These are phyloP conservation scores for Phytophthora macrochlamydospora DNA, from an alignment of 352 stramenopile genomes.

Conservation along the genomic window DNA sequence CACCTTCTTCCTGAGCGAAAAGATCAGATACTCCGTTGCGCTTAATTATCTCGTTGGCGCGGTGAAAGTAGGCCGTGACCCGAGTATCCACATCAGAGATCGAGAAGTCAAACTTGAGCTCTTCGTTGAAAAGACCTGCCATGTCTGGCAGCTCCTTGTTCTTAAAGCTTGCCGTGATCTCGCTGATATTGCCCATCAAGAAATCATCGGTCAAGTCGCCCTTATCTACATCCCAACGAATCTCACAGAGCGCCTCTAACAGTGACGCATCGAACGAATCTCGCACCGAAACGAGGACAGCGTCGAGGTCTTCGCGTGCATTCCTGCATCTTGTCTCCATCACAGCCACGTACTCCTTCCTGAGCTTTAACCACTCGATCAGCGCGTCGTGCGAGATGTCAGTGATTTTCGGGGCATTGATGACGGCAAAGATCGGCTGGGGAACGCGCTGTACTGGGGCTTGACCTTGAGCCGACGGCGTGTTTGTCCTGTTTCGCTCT, in stretches of 20 bases:
- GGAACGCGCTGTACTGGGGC: not conserved
- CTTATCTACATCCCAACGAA: conserved; percentile 10
- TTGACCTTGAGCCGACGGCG: not conserved
- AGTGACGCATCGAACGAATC: conserved; percentile 14
- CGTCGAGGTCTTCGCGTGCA: conserved; percentile 12
- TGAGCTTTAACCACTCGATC: conserved; percentile 10
- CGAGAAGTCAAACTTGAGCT: conserved; percentile 9
- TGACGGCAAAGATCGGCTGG: conserved; percentile 10
- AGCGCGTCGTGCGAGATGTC: conserved; percentile 17
- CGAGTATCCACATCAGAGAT: conserved; percentile 10
- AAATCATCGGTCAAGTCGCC: conserved; percentile 16
- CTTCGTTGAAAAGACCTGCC: conserved; percentile 2
- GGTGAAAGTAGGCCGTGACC: conserved; percentile 15
- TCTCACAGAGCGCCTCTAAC: conserved; percentile 17
- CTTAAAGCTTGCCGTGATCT: conserved; percentile 14
- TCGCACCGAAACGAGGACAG: not conserved
- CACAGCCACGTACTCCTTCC: conserved; percentile 14
- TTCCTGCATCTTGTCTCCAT: conserved; percentile 8
- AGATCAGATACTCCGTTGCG: conserved; percentile 9
- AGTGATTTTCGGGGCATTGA: conserved; percentile 13
- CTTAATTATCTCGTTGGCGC: conserved; percentile 20
- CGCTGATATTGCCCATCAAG: conserved; percentile 14
- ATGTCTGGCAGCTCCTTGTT: conserved; percentile 15
- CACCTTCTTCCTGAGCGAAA: not conserved
- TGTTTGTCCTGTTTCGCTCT: not conserved